A percentile compares a stretch with the other conserved stretches of the same genome.
phyloP scores from a whole-genome alignment of 2,329 filamentous ascomycete genomes.

The Teratosphaeria zuluensis region DNA sequence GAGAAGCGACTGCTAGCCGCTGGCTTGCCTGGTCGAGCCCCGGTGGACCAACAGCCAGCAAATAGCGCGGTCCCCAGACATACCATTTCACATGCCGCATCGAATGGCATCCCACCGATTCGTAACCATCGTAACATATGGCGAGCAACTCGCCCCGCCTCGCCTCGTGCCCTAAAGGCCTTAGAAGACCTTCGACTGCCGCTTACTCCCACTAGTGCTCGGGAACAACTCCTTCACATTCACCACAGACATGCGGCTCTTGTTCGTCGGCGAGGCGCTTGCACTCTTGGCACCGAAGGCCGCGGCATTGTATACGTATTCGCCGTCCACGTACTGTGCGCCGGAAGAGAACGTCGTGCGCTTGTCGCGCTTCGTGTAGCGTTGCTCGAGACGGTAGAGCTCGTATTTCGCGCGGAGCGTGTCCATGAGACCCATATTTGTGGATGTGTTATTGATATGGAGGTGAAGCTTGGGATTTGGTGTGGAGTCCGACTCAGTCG shows the following conservation, averaged over 20 bases:
- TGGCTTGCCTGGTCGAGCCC: too few species aligned
- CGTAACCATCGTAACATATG: too few species aligned
- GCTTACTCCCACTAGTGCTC: not conserved
- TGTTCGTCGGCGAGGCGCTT: constrained; percentile 8
- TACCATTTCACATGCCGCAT: too few species aligned
- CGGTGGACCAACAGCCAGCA: too few species aligned
- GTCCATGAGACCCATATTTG: constrained; percentile 57
- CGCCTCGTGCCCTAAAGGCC: not conserved
- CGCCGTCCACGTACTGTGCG: constrained; percentile 87
- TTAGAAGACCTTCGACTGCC: not conserved
- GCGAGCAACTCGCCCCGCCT: not conserved
- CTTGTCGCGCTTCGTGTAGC: constrained; percentile 84
- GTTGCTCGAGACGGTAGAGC: constrained; percentile 88
- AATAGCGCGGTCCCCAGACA: too few species aligned
- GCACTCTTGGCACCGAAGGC: constrained; percentile 20
- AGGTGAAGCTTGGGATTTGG: too few species aligned
- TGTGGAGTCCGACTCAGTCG: too few species aligned
- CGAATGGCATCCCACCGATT: too few species aligned
- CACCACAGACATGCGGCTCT: not conserved
- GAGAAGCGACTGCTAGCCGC: too few species aligned
- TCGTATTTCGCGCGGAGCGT: constrained; percentile 73
- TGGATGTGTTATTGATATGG: not conserved
- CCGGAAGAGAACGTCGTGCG: constrained; percentile 83
- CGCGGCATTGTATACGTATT: constrained; percentile 64
- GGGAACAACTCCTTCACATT: constrained; percentile 2